phyloP scores from a whole-genome alignment of 768 basidiomycete species.

The Tephrocybe sp. region DNA sequence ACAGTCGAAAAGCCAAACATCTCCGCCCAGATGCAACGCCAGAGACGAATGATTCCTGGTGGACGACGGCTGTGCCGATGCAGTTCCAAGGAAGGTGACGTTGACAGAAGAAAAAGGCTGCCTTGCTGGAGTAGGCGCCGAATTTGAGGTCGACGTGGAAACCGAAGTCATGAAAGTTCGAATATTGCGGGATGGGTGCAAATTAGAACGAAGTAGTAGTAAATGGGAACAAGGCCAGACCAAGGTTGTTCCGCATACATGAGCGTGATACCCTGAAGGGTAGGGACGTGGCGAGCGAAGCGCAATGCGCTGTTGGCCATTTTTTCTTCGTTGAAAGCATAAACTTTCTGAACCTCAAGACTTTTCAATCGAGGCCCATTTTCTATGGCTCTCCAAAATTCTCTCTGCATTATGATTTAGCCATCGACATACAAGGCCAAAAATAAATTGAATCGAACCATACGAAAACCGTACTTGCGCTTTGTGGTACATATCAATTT shows the following conservation, averaged over 20 bases:
- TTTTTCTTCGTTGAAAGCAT: constrained; percentile 12
- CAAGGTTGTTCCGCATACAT: constrained; percentile 14
- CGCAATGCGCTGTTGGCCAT: constrained; percentile 17
- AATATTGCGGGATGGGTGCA: not conserved
- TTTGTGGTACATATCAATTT: constrained; percentile 21
- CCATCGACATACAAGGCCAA: not conserved
- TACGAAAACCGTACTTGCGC: constrained; percentile 16
- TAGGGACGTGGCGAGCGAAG: constrained; percentile 14
- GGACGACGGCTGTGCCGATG: constrained; percentile 76
- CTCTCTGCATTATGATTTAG: constrained; percentile 10
- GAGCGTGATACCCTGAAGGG: constrained; percentile 16
- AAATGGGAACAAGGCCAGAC: constrained; percentile 9
- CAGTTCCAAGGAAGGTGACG: constrained; percentile 77
- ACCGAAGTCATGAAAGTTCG: not conserved
- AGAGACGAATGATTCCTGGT: constrained; percentile 78
- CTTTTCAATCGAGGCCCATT: constrained; percentile 16
- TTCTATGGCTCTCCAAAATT: constrained; percentile 18
- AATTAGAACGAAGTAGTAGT: not conserved
- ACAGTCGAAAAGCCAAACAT: constrained; percentile 85
- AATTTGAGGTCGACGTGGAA: not conserved
- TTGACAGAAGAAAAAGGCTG: constrained; percentile 35
- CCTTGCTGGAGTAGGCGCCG: constrained; percentile 1
- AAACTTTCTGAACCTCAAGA: constrained; percentile 19
- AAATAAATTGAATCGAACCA: constrained; percentile 13
- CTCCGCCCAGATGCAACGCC: constrained; percentile 60